phyloP scores from a whole-genome alignment of 2,329 filamentous ascomycete species.

The Anisogramma anomala region DNA sequence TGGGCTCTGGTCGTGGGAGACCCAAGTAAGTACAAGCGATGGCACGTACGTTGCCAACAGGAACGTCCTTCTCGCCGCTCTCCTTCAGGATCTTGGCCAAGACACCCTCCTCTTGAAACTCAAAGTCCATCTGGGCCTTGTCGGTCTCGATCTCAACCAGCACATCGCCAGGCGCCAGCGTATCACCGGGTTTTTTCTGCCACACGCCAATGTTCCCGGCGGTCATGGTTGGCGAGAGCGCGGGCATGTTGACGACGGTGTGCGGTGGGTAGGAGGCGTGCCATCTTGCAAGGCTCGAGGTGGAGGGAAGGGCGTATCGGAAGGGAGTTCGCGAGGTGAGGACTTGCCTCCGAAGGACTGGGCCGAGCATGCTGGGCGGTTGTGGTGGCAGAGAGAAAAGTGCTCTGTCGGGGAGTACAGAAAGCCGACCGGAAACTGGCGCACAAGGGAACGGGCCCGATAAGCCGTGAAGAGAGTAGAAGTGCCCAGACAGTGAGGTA shows the following conservation, averaged over 20 bases:
- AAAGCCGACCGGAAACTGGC: slow-evolving; percentile 9
- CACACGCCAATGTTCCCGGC: slow-evolving; percentile 90
- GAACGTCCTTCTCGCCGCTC: slow-evolving; percentile 82
- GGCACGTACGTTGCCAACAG: slow-evolving; percentile 79
- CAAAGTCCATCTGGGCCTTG: slow-evolving; percentile 99
- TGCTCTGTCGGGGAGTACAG: slow-evolving; percentile 16
- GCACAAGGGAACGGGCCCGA: slow-evolving; percentile 14
- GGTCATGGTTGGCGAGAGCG: slow-evolving; percentile 95
- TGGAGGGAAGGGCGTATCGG: slow-evolving; percentile 39
- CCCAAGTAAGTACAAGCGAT: slow-evolving; percentile 10
- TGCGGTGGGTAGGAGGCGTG: slow-evolving; percentile 86
- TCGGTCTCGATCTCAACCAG: slow-evolving; percentile 98
- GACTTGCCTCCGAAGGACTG: slow-evolving; percentile 51
- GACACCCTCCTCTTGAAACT: slow-evolving; percentile 96
- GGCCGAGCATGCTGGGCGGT: slow-evolving; percentile 50
- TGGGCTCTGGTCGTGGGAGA: neutral
- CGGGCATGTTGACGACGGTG: slow-evolving; percentile 94
- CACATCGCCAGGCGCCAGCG: slow-evolving; percentile 81
- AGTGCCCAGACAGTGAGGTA: slow-evolving; percentile 1
- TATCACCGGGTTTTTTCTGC: slow-evolving; percentile 94
- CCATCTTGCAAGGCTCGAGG: slow-evolving; percentile 47
- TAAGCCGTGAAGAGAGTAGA: slow-evolving; percentile 12
- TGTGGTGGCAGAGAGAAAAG: slow-evolving; percentile 14
- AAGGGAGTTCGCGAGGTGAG: slow-evolving; percentile 40
- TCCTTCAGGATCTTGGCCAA: slow-evolving; percentile 91